phyloP scores from a whole-genome alignment of 2,329 filamentous ascomycete species.

The Diplocarpon rosae region DNA sequence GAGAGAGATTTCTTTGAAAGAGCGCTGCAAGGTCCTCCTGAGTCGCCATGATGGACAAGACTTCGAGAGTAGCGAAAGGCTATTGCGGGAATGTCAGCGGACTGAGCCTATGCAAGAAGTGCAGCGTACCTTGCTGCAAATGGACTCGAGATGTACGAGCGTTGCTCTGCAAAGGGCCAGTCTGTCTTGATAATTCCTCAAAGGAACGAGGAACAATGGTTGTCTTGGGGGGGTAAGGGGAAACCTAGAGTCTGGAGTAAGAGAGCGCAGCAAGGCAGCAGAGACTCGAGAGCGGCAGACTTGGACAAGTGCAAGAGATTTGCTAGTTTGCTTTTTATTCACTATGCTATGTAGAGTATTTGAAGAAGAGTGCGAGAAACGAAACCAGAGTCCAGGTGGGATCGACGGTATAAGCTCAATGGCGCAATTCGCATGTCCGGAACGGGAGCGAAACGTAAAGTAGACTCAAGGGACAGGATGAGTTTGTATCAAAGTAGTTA shows the following conservation, averaged over 20 bases:
- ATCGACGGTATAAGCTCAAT: constrained; percentile 5
- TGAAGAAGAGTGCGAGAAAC: constrained; percentile 18
- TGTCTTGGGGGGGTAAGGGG: too few relatives aligned
- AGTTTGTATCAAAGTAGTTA: too few relatives aligned
- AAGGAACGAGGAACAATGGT: constrained; percentile 1
- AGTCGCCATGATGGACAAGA: constrained; percentile 45
- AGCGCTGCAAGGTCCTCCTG: constrained; percentile 76
- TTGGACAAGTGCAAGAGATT: constrained; percentile 22
- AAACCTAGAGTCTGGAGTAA: constrained; percentile 25
- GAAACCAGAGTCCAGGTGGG: constrained; percentile 11
- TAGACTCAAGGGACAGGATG: too few relatives aligned
- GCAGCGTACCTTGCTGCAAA: constrained; percentile 26
- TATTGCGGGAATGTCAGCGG: constrained; percentile 15
- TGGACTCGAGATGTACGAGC: constrained; percentile 15
- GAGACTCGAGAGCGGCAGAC: constrained; percentile 23
- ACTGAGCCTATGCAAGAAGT: constrained; percentile 7
- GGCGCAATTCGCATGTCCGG: constrained; percentile 4
- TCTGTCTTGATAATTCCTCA: constrained; percentile 11
- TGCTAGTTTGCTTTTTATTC: constrained; percentile 38
- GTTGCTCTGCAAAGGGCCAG: constrained; percentile 20
- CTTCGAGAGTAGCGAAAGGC: constrained; percentile 30
- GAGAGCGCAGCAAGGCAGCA: constrained; percentile 18
- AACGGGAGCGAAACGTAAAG: neutral
- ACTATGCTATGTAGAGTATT: constrained; percentile 35
- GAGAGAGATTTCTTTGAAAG: constrained; percentile 65